phyloP scores from a whole-genome alignment of 371 early-diverging fungal species.

The Chytridiales sp. region DNA sequence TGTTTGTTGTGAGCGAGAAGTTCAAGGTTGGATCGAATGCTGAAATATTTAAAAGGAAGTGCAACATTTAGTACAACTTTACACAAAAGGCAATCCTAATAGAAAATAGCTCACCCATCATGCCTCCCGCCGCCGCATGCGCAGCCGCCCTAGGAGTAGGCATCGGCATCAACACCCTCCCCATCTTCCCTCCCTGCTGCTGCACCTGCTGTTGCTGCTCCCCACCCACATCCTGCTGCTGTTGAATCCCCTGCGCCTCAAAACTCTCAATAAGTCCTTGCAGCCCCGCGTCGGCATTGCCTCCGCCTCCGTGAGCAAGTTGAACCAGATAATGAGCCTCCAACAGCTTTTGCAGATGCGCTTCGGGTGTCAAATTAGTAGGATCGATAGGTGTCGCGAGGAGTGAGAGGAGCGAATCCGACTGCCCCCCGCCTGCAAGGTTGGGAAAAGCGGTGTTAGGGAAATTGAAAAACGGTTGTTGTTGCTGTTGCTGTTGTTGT shows the following conservation, averaged over 20 bases:
- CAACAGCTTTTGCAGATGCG: slow-evolving; percentile 14
- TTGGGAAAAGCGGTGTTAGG: slow-evolving; percentile 15
- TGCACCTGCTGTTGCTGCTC: slow-evolving; percentile 7
- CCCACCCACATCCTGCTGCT: slow-evolving; percentile 3
- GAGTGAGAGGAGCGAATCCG: slow-evolving; percentile 12
- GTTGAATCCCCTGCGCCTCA: background rate
- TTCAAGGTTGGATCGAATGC: too few species aligned
- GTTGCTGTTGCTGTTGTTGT: too few species aligned
- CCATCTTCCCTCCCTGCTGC: slow-evolving; percentile 8
- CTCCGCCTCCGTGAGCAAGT: slow-evolving; percentile 18
- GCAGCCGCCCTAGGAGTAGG: too few species aligned
- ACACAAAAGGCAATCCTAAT: too few species aligned
- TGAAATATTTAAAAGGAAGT: too few species aligned
- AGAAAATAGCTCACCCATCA: too few species aligned
- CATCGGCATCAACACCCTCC: too few species aligned
- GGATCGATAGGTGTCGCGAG: slow-evolving; percentile 16
- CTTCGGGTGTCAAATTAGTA: slow-evolving; percentile 24
- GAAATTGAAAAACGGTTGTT: slow-evolving; percentile 13
- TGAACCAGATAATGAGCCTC: slow-evolving; percentile 32
- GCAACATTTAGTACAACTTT: too few species aligned
- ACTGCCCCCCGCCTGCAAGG: slow-evolving; percentile 13
- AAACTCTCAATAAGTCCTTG: background rate
- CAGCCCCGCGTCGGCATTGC: slow-evolving; percentile 7
- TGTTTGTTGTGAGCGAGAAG: too few species aligned
- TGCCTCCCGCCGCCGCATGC: too few species aligned